Base-by-base conservation (phyloP, 495 filamentous ascomycete species). In the Aspergillus indologenus region DNA sequence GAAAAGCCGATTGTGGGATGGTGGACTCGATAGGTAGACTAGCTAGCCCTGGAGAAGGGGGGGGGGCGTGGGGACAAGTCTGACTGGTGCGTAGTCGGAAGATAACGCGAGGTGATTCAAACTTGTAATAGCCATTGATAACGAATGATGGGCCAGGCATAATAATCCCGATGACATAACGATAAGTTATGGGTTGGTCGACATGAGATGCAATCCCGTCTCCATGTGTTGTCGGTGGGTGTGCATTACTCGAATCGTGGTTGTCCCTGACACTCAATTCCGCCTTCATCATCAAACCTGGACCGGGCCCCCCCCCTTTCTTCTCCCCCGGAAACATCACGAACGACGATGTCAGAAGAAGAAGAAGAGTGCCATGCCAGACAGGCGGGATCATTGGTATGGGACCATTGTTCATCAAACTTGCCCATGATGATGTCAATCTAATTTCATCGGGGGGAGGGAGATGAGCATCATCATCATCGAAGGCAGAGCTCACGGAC, bases 81-180 rank as follows among this genome's bases (percentile, higher is more conserved):
- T 18, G 24, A n/a, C 23, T 29, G 23, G 48, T 51, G 48, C 48
- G 48, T 51, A 51, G 48, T 15, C 48, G 20, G 20, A 48, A 48
- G 48, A 51, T 51, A 51, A 51, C 48, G 45, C 45, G 23, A 22
- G 45, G 45, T 48, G 23, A 51, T 31, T 51, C 14, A 23, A 29
- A 31, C 5, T n/a, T 18, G 29, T 50, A n/a, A 29, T 50, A 29
- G 29, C 26, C 22, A 18, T 34, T n/a, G 24, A 51, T 31, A 51
- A 51, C 48, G 18, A 51, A 29, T 50, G 47, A 50, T 26, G 21
- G 47, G 15, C 15, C 48, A n/a, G 14, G 8, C 22, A 19, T 29
- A 51, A 51, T 51, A 31, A 51, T 51, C 24, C 48, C 29, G 48
- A 31, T 51, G 48, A 51, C 48, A 51, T 51, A 51, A 51, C 5